These are phyloP conservation scores for Borovskyia barvae DNA, from an alignment of 208 protist species.

Conservation along the genomic window DNA sequence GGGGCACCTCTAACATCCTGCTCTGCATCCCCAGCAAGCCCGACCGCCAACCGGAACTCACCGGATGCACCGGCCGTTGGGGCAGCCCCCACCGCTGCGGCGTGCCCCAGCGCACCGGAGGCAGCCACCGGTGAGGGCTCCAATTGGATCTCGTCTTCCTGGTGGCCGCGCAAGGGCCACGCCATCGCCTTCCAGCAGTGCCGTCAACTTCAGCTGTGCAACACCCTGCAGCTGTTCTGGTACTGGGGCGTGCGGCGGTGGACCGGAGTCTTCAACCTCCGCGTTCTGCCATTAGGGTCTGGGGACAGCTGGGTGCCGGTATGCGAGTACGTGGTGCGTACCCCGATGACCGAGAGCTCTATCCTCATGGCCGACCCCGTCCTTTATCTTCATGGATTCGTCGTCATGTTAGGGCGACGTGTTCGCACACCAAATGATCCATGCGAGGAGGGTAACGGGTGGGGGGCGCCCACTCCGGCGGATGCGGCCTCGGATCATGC, in stretches of 20 bases:
- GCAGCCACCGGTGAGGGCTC: no score
- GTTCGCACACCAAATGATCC: no score
- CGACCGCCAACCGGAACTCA: no score
- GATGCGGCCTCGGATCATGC: no score
- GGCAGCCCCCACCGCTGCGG: no score
- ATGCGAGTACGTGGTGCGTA: constrained; percentile 29
- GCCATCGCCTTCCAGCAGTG: constrained; percentile 11
- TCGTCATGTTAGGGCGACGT: constrained; percentile 26
- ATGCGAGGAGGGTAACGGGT: no score
- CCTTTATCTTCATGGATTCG: constrained; percentile 24
- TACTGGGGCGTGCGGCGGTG: constrained; percentile 28
- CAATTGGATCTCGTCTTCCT: no score
- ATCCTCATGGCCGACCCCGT: constrained; percentile 27
- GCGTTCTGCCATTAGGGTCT: constrained; percentile 12
- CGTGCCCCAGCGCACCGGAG: no score
- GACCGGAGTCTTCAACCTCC: constrained; percentile 26
- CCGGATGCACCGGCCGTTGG: no score
- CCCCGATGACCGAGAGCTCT: constrained; percentile 22
- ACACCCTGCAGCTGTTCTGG: constrained; percentile 24
- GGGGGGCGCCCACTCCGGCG: no score
- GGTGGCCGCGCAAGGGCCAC: neutral
- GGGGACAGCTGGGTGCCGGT: constrained; percentile 16
- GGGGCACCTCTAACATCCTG: no score
- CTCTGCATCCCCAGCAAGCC: no score
- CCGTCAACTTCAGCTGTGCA: constrained; percentile 14